phyloP scores from a whole-genome alignment of 306 rosid genomes.

The Astragalus glycyphyllos region DNA sequence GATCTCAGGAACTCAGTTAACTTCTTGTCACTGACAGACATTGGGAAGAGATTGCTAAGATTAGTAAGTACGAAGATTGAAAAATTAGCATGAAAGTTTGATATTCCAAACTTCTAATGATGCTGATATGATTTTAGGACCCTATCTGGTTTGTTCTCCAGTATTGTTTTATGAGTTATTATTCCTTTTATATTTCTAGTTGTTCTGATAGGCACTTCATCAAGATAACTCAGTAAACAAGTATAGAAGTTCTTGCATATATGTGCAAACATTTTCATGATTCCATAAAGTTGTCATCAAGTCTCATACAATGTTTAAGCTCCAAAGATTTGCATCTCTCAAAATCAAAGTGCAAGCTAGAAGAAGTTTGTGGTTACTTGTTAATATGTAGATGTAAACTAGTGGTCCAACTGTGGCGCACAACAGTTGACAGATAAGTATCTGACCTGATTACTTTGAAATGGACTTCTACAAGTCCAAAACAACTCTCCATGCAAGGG shows the following conservation, averaged over 20 bases:
- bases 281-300: conserved; percentile 17
- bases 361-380: conserved; percentile 20
- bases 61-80: neutral
- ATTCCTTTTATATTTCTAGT: neutral
- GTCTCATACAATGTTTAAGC: conserved; percentile 13
- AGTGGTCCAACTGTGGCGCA: conserved; percentile 24
- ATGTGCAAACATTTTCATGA: conserved; percentile 21
- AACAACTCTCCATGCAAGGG: conserved; percentile 66
- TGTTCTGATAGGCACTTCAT: neutral
- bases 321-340: conserved; percentile 13
- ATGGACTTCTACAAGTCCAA: conserved; percentile 71
- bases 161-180: neutral
- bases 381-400: conserved; percentile 3
- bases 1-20: neutral
- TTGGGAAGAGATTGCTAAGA: neutral
- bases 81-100: conserved; percentile 14
- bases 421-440: conserved; percentile 29
- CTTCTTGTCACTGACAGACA: conserved; percentile 25
- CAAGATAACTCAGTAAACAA: neutral
- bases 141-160: neutral
- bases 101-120: neutral
- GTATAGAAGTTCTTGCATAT: too few relatives aligned
- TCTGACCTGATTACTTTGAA: conserved; percentile 75
- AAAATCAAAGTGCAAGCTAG: conserved; percentile 5
- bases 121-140: neutral